Evolutionary conservation across 306 rosid genomes (phyloP), one percentile per base, ranked within the genome.

Genomic region (Cicer bijugum): DNA sequence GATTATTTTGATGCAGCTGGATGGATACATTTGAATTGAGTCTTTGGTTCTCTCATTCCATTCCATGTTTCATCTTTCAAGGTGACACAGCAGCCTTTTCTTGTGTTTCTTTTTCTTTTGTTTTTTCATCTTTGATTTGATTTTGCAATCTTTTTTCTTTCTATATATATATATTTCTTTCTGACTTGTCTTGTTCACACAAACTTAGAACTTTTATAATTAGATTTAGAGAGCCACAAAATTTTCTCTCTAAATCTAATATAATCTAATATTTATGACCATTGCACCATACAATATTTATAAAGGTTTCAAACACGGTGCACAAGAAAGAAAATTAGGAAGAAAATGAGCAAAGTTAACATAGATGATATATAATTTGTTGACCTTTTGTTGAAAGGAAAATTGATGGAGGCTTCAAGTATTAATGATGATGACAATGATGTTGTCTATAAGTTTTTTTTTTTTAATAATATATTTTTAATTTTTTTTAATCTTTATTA

Each of bases 1-100:
- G 92, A 80, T 85, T 93, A 89, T 85, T 91, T 91, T 89, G 82
- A 89, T 84, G 96, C 89, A 77, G 5, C 4, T 28, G 4, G 33
- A 35, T 70, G 33, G 33, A 28, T 3, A 75, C 50, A 50, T 68
- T 68, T 78, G 69, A 28, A 65, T 88, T 78, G 33, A 81, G 80
- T 70, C 72, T 68, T 82, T 74, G 85, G 86, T 83, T 85, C 69
- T 81, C 72, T 79, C 75, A 66, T 44, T 44, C 52, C 15, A 16
- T 40, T 16, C 17, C 17, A 16, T 16, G 47, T 63, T 28, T 28
- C 33, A 2, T 19, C 75, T 83, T 59, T 56, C 59, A 75, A 70
- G 84, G 62, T 23, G 79, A 79, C 68, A 64, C 17, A 16, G 89
- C 91, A 88, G 89, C 33, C 92, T 91, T 28, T 28, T 75, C 60